Conservation (phyloP, 352 stramenopile species). For the Phytophthora sojae region DNA sequence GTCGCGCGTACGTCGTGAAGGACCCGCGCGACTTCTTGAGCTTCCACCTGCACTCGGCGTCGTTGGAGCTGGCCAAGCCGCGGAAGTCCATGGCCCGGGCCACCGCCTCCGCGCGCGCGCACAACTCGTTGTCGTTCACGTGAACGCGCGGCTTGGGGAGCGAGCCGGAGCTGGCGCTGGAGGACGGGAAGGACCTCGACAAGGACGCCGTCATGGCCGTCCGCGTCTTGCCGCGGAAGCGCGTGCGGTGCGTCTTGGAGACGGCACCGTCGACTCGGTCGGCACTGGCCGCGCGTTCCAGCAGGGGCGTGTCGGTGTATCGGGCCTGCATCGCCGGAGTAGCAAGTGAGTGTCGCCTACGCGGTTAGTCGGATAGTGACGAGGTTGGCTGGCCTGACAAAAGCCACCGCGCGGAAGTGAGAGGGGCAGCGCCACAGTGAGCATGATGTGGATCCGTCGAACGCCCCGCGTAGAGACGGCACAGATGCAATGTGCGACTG, state of each 20-base stretch:
- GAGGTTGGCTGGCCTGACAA: not conserved
- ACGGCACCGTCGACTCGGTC: not conserved
- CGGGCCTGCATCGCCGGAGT: slow-evolving; percentile 13
- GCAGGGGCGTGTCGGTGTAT: slow-evolving; percentile 17
- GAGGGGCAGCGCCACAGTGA: not conserved
- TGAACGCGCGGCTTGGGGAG: slow-evolving; percentile 34
- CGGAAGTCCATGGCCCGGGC: slow-evolving; percentile 35
- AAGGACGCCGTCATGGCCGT: slow-evolving; percentile 18
- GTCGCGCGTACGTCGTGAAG: slow-evolving; percentile 36
- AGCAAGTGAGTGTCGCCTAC: not conserved
- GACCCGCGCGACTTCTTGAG: slow-evolving; percentile 29
- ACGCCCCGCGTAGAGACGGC: slow-evolving; percentile 6
- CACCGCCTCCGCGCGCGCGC: slow-evolving; percentile 30
- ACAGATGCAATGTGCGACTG: slow-evolving; percentile 15
- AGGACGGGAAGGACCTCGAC: not conserved
- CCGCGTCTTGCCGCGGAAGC: slow-evolving; percentile 25
- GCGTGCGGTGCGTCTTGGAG: slow-evolving; percentile 14
- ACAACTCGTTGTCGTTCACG: slow-evolving; percentile 39
- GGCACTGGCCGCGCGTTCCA: slow-evolving; percentile 17
- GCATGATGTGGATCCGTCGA: not conserved
- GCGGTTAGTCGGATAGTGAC: slow-evolving; percentile 15
- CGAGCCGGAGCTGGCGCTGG: slow-evolving; percentile 2
- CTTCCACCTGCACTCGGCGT: slow-evolving; percentile 19
- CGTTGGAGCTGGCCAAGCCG: slow-evolving; percentile 21
- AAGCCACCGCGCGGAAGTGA: slow-evolving; percentile 8